Percentiles rank a stretch among this genome's conserved stretches.
Evolutionary conservation across 2,329 filamentous ascomycete genomes (phyloP).

Genomic region (Aspergillus felis): DNA sequence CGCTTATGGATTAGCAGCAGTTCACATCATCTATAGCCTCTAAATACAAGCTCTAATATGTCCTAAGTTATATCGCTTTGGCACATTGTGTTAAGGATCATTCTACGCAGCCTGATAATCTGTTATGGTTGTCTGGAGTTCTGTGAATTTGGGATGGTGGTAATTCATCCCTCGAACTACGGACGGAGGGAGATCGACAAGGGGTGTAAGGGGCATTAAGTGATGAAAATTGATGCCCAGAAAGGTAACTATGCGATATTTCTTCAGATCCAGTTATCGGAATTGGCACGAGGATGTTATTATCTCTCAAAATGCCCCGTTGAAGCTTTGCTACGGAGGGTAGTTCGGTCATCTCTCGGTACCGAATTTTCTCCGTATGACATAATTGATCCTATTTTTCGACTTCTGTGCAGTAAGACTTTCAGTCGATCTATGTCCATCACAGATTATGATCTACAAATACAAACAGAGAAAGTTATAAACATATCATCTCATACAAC

Average conservation of each 20-base stretch:
- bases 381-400: neutral
- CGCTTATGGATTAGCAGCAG: too few species aligned
- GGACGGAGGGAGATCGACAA: neutral
- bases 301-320: neutral
- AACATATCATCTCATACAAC: too few species aligned
- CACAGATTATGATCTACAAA: neutral
- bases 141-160: neutral
- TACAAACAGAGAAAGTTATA: neutral
- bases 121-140: neutral
- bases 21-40: too few species aligned
- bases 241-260: neutral
- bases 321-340: too few species aligned
- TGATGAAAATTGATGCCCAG: neutral
- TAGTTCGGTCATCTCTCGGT: neutral
- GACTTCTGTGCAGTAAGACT: neutral
- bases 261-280: neutral
- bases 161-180: neutral
- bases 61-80: too few species aligned
- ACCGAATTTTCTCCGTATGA: neutral
- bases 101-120: too few species aligned
- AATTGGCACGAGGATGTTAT: neutral
- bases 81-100: too few species aligned
- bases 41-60: too few species aligned
- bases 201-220: neutral
- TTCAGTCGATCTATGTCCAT: neutral